Conservation (phyloP, 1,139 yeast genomes). For the Zygoascus meyerae region DNA sequence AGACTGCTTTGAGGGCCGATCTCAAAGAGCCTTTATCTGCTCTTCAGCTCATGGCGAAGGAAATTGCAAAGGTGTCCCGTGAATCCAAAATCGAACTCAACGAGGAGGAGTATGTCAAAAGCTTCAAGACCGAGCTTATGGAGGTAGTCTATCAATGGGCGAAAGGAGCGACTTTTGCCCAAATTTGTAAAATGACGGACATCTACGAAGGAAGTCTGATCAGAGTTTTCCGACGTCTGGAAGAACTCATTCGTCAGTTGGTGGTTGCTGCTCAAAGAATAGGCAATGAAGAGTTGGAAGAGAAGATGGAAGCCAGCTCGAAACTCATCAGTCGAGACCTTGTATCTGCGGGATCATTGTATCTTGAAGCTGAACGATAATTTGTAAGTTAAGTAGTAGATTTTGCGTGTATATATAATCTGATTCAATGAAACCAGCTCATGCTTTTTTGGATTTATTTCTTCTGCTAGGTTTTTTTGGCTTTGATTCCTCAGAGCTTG, state of each 20-base stretch:
- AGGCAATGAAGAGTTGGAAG: conserved; percentile 79
- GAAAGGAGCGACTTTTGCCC: conserved; percentile 91
- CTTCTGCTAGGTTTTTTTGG: too few relatives aligned
- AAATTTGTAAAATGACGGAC: conserved; percentile 97
- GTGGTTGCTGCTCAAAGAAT: conserved; percentile 86
- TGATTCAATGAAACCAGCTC: too few relatives aligned
- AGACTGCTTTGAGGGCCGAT: conserved; percentile 79
- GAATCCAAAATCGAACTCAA: conserved; percentile 86
- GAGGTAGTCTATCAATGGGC: conserved; percentile 97
- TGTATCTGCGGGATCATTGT: conserved; percentile 92
- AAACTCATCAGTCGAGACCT: conserved; percentile 90
- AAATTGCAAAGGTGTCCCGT: conserved; percentile 79
- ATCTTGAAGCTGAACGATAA: conserved; percentile 38
- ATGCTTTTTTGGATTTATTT: too few relatives aligned
- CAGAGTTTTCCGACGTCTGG: conserved; percentile 87
- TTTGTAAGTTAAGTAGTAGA: not conserved
- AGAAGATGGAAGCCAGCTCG: conserved; percentile 81
- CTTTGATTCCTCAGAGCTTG: too few relatives aligned
- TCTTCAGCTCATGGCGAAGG: conserved; percentile 82
- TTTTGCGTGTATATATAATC: not conserved
- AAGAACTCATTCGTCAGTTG: conserved; percentile 87
- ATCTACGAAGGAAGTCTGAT: conserved; percentile 96
- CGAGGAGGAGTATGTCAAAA: conserved; percentile 87
- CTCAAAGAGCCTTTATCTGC: conserved; percentile 82
- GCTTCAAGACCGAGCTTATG: conserved; percentile 89